A percentile compares a stretch with the other conserved stretches of the same genome.
These are phyloP conservation scores for Ascochyta koolunga DNA, from an alignment of 2,329 filamentous ascomycete genomes.

Conservation along the genomic window DNA sequence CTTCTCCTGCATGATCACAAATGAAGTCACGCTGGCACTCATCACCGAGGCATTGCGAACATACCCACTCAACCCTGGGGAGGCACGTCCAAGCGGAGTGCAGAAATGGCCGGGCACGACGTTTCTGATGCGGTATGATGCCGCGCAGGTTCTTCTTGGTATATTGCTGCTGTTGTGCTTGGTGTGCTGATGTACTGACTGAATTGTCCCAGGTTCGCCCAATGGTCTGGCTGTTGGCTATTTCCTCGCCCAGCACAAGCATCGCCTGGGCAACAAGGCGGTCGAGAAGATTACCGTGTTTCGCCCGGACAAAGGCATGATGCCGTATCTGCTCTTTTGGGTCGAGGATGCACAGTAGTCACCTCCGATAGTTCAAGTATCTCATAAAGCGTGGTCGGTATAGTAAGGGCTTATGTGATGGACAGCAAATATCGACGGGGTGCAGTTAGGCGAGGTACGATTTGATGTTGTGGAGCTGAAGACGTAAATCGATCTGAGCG, in stretches of 20 bases:
- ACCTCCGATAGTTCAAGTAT: no score
- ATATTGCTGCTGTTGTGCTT: neutral
- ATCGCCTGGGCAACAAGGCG: constrained; percentile 12
- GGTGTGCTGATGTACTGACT: neutral
- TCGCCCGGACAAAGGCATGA: constrained; percentile 7
- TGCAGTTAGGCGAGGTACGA: no score
- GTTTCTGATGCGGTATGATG: constrained; percentile 9
- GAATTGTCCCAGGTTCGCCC: constrained; percentile 9
- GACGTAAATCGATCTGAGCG: no score
- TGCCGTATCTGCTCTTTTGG: constrained; percentile 20
- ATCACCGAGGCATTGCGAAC: constrained; percentile 15
- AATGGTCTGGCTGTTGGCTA: constrained; percentile 16
- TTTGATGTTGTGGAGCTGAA: no score
- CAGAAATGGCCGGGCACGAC: constrained; percentile 14
- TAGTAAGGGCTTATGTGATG: no score
- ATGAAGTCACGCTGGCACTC: constrained; percentile 16
- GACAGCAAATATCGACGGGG: no score
- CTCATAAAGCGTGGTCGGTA: no score
- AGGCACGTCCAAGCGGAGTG: constrained; percentile 3
- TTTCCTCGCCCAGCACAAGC: constrained; percentile 22
- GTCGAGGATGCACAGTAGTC: constrained; percentile 14
- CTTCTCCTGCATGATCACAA: constrained; percentile 15
- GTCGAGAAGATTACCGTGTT: constrained; percentile 20
- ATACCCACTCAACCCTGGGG: constrained; percentile 7
- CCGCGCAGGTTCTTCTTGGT: constrained; percentile 16